phyloP scores from a whole-genome alignment of 2,329 filamentous ascomycete genomes.

The Botryosphaeria agaves region DNA sequence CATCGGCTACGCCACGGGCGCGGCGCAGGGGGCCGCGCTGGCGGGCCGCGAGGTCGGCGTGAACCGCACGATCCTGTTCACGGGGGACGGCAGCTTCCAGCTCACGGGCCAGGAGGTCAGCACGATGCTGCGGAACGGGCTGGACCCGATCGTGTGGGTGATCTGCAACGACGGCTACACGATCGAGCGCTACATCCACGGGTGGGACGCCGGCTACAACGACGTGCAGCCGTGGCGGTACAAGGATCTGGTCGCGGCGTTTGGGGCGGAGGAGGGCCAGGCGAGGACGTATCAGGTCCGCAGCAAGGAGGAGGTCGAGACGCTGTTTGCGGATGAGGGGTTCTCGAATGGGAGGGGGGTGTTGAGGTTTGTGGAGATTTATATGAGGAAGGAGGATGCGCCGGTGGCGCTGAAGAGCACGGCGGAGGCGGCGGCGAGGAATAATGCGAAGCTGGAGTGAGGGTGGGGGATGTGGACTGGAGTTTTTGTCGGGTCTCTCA shows the following conservation, averaged over 20 bases:
- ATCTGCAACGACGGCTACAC: constrained; percentile 83
- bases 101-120: constrained; percentile 70
- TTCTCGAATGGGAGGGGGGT: constrained; percentile 28
- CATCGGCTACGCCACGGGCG: constrained; percentile 47
- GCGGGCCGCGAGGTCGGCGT: constrained; percentile 48
- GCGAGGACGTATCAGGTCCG: constrained; percentile 49
- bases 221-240: constrained; percentile 64
- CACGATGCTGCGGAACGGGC: constrained; percentile 60
- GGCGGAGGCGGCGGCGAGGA: constrained; percentile 51
- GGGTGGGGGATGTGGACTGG: no score
- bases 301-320: constrained; percentile 50
- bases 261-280: constrained; percentile 42
- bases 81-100: constrained; percentile 80
- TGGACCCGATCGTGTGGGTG: constrained; percentile 69
- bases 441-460: constrained; percentile 35
- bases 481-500: no score
- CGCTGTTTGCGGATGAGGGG: constrained; percentile 43
- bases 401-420: constrained; percentile 52
- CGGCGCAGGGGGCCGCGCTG: constrained; percentile 51
- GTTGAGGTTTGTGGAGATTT: constrained; percentile 61
- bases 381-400: constrained; percentile 66
- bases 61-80: constrained; percentile 61
- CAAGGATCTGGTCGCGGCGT: constrained; percentile 47
- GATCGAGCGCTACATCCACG: constrained; percentile 78
- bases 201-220: constrained; percentile 64